Conservation (phyloP, 371 early-diverging fungal species). For the Apophysomyces trapeziformis region DNA sequence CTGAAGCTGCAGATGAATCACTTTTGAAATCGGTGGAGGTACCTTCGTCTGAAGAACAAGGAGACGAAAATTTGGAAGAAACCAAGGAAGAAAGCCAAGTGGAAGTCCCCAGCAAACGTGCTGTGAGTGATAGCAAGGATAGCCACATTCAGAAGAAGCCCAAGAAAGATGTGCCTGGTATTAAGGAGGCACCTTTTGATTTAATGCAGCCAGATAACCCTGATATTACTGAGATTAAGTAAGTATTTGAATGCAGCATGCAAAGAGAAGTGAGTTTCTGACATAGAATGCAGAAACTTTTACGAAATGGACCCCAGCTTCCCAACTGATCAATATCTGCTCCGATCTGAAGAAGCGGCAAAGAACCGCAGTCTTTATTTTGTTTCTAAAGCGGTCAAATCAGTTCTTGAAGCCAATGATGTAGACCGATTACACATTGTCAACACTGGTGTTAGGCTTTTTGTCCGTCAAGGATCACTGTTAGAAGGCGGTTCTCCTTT, state of each 20-base stretch:
- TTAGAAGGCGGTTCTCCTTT: slow-evolving; percentile 67
- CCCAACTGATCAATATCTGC: slow-evolving; percentile 81
- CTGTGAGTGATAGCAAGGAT: slow-evolving; percentile 23
- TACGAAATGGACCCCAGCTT: slow-evolving; percentile 76
- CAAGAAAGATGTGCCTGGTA: slow-evolving; percentile 54
- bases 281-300: slow-evolving; percentile 40
- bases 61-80: slow-evolving; percentile 4
- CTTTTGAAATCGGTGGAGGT: slow-evolving; percentile 25
- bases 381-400: slow-evolving; percentile 76
- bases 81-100: slow-evolving; percentile 20
- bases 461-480: slow-evolving; percentile 73
- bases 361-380: slow-evolving; percentile 81
- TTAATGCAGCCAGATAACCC: slow-evolving; percentile 61
- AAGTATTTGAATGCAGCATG: slow-evolving; percentile 16
- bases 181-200: slow-evolving; percentile 80
- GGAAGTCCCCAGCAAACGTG: slow-evolving; percentile 19
- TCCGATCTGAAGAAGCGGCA: slow-evolving; percentile 73
- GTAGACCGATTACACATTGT: slow-evolving; percentile 77
- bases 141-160: slow-evolving; percentile 36
- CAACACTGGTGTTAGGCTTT: slow-evolving; percentile 88
- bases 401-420: slow-evolving; percentile 69
- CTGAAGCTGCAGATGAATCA: slow-evolving; percentile 30
- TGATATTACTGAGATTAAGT: slow-evolving; percentile 61
- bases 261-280: slow-evolving; percentile 10
- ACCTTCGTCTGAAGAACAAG: slow-evolving; percentile 1